phyloP scores from a whole-genome alignment of 2,329 filamentous ascomycete genomes.

The Colletotrichum lupini region DNA sequence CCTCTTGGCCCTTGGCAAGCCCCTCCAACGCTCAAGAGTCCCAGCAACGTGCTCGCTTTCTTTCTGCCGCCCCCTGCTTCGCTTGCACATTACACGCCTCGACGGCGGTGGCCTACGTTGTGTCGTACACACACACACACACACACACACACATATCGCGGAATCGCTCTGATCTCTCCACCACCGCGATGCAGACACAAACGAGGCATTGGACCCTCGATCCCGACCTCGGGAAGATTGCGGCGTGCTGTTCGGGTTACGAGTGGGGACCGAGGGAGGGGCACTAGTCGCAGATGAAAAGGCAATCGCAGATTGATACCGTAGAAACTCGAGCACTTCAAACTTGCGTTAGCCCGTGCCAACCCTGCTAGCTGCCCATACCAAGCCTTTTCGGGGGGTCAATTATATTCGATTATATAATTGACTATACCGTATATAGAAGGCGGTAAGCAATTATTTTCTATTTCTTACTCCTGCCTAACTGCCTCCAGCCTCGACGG shows the following conservation, averaged over 20 bases:
- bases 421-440: too few relatives aligned
- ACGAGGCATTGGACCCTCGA: constrained; percentile 7
- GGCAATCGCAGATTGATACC: constrained; percentile 21
- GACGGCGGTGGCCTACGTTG: background rate
- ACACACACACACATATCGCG: too few relatives aligned
- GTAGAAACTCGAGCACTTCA: too few relatives aligned
- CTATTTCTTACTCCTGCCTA: too few relatives aligned
- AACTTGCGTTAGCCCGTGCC: too few relatives aligned
- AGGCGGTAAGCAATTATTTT: too few relatives aligned
- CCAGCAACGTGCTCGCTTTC: background rate
- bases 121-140: background rate
- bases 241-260: background rate
- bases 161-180: too few relatives aligned
- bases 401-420: too few relatives aligned
- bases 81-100: background rate
- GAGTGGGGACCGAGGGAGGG: background rate
- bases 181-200: constrained; percentile 5
- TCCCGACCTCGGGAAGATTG: constrained; percentile 13
- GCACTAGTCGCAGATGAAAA: constrained; percentile 14
- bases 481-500: too few relatives aligned
- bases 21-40: background rate
- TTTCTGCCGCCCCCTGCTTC: background rate
- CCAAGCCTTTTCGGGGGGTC: too few relatives aligned
- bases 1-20: constrained; percentile 13
- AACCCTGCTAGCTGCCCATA: too few relatives aligned